Percentiles rank a stretch among this genome's conserved stretches.
Conservation (phyloP, 768 basidiomycete species). For the Panaeolus cyanescens region DNA sequence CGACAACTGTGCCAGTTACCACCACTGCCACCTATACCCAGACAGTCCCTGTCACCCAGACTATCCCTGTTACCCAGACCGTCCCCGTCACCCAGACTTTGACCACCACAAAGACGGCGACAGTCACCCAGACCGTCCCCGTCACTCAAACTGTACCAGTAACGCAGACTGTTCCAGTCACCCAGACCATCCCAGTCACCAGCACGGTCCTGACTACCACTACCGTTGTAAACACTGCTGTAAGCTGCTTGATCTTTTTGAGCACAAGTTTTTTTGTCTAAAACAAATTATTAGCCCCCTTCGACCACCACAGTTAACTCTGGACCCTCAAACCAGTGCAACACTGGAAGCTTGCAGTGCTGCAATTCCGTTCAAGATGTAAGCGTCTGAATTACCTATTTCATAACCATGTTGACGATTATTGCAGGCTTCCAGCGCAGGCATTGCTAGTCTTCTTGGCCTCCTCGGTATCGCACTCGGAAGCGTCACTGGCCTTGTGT, state of each 20-base stretch:
- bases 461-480: slow-evolving; percentile 32
- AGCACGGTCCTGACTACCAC: background rate
- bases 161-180: background rate
- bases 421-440: background rate
- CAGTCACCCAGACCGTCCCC: background rate
- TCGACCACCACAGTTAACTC: slow-evolving; percentile 18
- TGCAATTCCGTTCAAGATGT: slow-evolving; percentile 25
- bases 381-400: background rate
- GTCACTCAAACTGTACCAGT: background rate
- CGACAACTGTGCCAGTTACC: slow-evolving; percentile 7
- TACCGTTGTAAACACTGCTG: slow-evolving; percentile 15
- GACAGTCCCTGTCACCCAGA: slow-evolving; percentile 11
- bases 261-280: background rate
- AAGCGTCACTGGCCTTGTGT: slow-evolving; percentile 23
- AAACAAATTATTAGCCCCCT: slow-evolving; percentile 11
- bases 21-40: slow-evolving; percentile 8
- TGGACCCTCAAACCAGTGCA: slow-evolving; percentile 28
- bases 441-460: slow-evolving; percentile 22
- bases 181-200: background rate
- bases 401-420: background rate
- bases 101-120: background rate
- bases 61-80: slow-evolving; percentile 11
- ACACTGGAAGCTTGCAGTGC: slow-evolving; percentile 27
- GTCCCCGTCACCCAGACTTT: slow-evolving; percentile 6
- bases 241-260: background rate